Conservation (phyloP, 129 eudicot species). For the Helianthus annuus region DNA sequence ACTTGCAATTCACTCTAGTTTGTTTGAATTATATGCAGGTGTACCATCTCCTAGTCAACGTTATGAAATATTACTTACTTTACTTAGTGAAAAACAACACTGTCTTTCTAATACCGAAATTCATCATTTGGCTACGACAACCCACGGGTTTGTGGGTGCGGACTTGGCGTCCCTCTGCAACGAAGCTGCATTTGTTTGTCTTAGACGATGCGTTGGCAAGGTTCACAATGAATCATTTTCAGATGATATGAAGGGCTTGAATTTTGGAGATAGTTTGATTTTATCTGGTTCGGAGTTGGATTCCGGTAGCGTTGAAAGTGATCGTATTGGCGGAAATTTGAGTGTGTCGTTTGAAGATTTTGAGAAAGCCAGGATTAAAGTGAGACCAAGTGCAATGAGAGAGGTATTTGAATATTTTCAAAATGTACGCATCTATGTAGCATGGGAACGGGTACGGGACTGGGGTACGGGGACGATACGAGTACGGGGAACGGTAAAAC, state of each 20-base stretch:
- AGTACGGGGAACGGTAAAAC: too few species aligned
- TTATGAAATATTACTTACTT: conserved; percentile 56
- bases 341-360: conserved; percentile 71
- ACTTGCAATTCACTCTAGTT: too few species aligned
- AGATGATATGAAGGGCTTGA: conserved; percentile 22
- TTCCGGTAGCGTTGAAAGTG: conserved; percentile 16
- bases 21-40: conserved; percentile 47
- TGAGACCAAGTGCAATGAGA: conserved; percentile 98
- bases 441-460: too few species aligned
- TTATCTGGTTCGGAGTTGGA: conserved; percentile 33
- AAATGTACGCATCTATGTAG: not conserved
- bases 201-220: conserved; percentile 48
- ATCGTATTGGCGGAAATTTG: conserved; percentile 27
- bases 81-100: conserved; percentile 61
- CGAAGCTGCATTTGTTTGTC: conserved; percentile 75
- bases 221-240: conserved; percentile 21
- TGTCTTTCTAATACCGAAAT: conserved; percentile 57
- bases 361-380: conserved; percentile 75
- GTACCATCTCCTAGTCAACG: conserved; percentile 93
- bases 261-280: conserved; percentile 38
- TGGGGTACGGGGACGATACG: too few species aligned
- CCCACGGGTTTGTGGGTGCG: conserved; percentile 99
- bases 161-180: conserved; percentile 82
- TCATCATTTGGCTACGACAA: conserved; percentile 61
- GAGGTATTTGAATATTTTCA: conserved; percentile 58